Base-by-base conservation (phyloP, 495 filamentous ascomycete species). In the Penicillium atrosanguineum region DNA sequence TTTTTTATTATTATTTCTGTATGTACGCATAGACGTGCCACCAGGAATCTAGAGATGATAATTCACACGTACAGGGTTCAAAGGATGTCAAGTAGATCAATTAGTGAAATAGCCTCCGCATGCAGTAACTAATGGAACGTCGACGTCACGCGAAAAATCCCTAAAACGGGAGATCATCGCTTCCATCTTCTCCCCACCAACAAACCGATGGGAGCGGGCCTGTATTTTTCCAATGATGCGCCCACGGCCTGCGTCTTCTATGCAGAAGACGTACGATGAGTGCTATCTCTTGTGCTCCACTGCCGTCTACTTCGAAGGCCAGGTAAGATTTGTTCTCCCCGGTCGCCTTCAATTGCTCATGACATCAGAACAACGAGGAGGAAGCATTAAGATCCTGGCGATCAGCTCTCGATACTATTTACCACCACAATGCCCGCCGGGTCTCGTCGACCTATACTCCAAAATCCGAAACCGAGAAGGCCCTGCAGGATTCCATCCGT, bases 261-360 rank as follows among this genome's bases (percentile, higher is more conserved):
- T 97, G 69, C 94, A 97, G 77, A 97, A 96, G 81, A 95, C 90
- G 50, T 97, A 97, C 73, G 91, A 97, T 76, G 90, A 97, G 63
- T 90, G 88, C 70, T 96, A 95, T 71, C 76, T 96, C 51, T 88
- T 86, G 57, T 96, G 90, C 69, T 96, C 91, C 1, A 97, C 91
- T 9, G 94, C 94, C 52, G 88, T 96, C 55, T 96, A 95, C 71
- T 95, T 94, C 68, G 91, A 97, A 69, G 85, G 86, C 61, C 87
- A 95, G 81, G 91, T 94, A 70, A 40, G 63, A 61, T 36, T 43
- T 16, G 53, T 11, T 34, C 11, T 12, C 14, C 31, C 14, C 31
- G 9, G 31, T 34, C 31, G 31, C 9, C 31, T 34, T 26, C 23
- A 48, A 50, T 50, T 11, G 56, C 61, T 64, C 52, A 64, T 55